Evolutionary conservation across 768 basidiomycete species (phyloP), one percentile per base, ranked within the genome.

Genomic region (Mycena galopus): DNA sequence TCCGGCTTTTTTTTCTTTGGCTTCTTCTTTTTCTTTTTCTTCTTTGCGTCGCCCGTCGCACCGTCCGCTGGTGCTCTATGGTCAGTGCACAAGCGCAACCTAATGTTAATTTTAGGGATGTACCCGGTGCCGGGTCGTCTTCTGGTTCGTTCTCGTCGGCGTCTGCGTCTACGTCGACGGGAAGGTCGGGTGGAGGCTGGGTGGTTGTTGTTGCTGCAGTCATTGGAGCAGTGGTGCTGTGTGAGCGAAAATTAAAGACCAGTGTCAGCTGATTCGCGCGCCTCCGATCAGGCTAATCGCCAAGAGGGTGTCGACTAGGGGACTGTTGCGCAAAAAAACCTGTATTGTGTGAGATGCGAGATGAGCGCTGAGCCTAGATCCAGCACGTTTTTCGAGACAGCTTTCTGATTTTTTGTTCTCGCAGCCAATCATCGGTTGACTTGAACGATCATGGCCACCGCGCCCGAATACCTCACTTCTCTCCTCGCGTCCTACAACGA

Each of bases 21-120:
- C 81, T 96, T 97, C 83, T 95, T 97, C 84, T 96, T 96, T 80
- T 97, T 98, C 86, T 97, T 97, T 83, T 96, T 96, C 81, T 91
- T 93, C 81, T 91, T 91, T 64, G 78, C 86, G 53, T 91, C 91
- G 25, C 87, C 91, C 86, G 67, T 39, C 27, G 63, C 72, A n/a
- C 74, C 68, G 57, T 77, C 78, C 8, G 12, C 60, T 71, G 42
- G 17, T 47, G 10, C 16, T 44, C 59, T 19, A 29, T 42, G 11
- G 12, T 23, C 11, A 51, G n/a, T 25, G 10, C 11, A 11, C 50
- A 51, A 51, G n/a, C n/a, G n/a, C n/a, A 47, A 17, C 4, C n/a
- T 47, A 47, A 4, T 16, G 14, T 16, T 10, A 39, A 39, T 14
- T 37, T 14, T n/a, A 44, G n/a, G 12, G 16, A 25, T 37, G 10